A percentile compares a stretch with the other conserved stretches of the same genome.
Conservation (phyloP, 441 rosid species). For the Adansonia grandidieri region DNA sequence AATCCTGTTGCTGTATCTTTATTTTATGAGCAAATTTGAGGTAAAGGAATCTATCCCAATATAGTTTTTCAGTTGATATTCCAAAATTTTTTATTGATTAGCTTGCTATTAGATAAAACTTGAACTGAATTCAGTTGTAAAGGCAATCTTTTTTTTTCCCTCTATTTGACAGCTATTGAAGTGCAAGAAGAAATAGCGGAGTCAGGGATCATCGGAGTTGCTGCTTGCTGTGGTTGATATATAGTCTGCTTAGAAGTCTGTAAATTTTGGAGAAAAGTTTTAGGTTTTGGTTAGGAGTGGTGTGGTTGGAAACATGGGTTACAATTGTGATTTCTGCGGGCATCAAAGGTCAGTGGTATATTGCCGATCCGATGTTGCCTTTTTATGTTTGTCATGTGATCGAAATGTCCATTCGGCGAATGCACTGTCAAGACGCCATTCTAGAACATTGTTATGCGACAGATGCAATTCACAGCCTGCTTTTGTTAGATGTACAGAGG, state of each 20-base stretch:
- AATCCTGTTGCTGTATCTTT: background rate
- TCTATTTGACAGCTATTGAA: conserved; percentile 25
- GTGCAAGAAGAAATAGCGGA: conserved; percentile 24
- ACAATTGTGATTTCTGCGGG: conserved; percentile 90
- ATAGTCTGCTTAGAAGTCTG: conserved; percentile 20
- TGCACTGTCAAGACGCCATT: conserved; percentile 91
- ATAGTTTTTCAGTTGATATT: background rate
- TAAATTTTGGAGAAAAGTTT: conserved; percentile 24
- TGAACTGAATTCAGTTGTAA: background rate
- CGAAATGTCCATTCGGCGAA: conserved; percentile 92
- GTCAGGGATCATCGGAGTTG: conserved; percentile 11
- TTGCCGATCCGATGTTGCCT: conserved; percentile 93
- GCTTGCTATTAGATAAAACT: background rate
- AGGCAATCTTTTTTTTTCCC: background rate
- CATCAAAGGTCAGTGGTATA: conserved; percentile 88
- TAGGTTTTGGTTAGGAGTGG: conserved; percentile 19
- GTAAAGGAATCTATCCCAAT: conserved; percentile 13
- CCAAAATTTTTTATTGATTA: background rate
- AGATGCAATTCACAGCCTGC: conserved; percentile 92
- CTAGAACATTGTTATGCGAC: conserved; percentile 82
- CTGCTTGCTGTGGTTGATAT: conserved; percentile 26
- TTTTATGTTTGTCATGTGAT: conserved; percentile 93
- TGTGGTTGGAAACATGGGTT: conserved; percentile 62
- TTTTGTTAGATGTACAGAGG: conserved; percentile 73
- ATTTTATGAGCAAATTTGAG: conserved; percentile 8